A percentile compares a stretch with the other conserved stretches of the same genome.
These are phyloP conservation scores for Colletotrichum sp. DNA, from an alignment of 2,329 filamentous ascomycete genomes.

Conservation along the genomic window DNA sequence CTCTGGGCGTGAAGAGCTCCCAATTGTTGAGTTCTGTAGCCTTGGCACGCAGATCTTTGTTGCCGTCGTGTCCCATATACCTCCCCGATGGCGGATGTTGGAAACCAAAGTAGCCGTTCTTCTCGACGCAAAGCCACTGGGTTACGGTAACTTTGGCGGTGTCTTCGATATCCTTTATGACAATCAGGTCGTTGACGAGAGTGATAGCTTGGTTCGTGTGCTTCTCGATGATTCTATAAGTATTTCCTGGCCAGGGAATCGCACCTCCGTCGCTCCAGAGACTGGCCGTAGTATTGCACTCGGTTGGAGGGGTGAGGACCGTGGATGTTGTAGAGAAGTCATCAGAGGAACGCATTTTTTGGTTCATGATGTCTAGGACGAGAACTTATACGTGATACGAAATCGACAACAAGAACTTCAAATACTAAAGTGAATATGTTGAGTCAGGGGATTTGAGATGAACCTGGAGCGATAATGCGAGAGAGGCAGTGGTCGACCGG, in stretches of 20 bases:
- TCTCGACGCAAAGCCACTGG: constrained; percentile 40
- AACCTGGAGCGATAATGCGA: too few relatives aligned
- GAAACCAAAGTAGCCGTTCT: constrained; percentile 42
- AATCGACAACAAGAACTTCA: too few relatives aligned
- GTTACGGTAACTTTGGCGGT: neutral
- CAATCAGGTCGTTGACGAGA: neutral
- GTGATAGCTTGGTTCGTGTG: constrained; percentile 10
- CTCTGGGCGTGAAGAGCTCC: neutral
- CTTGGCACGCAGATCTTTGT: neutral
- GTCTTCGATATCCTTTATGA: neutral
- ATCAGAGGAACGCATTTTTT: neutral
- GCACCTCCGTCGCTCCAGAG: neutral
- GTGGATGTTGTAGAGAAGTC: neutral
- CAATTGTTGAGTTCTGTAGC: neutral
- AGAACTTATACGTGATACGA: too few relatives aligned
- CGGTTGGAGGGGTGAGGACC: neutral
- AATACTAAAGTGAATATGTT: too few relatives aligned
- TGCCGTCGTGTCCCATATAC: constrained; percentile 36
- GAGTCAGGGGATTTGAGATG: too few relatives aligned
- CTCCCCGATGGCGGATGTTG: constrained; percentile 35
- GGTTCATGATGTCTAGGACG: neutral
- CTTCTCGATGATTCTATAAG: constrained; percentile 22
- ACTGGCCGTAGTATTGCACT: neutral
- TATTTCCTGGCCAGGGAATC: constrained; percentile 22
- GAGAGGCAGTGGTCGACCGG: too few relatives aligned